Evolutionary conservation across 257 asterid species (phyloP), one percentile per base, ranked within the genome.

Genomic region (Orobanche coerulescens): DNA sequence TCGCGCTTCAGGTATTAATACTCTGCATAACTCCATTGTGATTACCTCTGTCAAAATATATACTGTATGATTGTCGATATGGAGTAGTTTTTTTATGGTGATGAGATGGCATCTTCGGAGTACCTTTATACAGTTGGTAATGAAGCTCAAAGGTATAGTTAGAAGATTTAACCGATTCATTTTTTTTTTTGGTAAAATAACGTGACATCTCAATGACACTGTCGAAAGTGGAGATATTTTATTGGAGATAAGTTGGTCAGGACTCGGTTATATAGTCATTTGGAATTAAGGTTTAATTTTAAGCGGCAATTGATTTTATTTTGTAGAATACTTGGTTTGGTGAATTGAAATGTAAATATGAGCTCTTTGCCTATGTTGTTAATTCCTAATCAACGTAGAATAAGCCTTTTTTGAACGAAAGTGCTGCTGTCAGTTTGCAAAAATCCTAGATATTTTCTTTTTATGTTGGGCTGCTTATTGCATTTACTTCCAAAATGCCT

Each of bases 1-100:
- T 79, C 23, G 52, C 65, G 23, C 90, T 72, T 25, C 73, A 88
- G 98, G 98, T 88, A 74, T 53, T 65, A 57, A 55, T 65, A 26
- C 46, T 62, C 47, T 20, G 24, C 37, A 55, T 19, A 51, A 60
- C 19, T 30, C n/a, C 36, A 47, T 30, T 19, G 7, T 28, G 23
- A 3, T 37, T 20, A 15, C 39, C 10, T 34, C 44, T 58, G 5
- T 25, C 14, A 15, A 36, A 25, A 47, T 56, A 50, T 16, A 28
- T 30, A 40, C 54, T 51, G 26, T 23, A 62, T 49, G 37, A 58
- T 37, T 31, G 6, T 23, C 20, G 40, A 18, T 56, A 20, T 48
- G 23, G 26, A 49, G 23, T 43, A 22, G 54, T 22, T 37, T 44
- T n/a, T 57, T 40, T 15, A 42, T 59, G 47, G 58, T 23, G 54